Evolutionary conservation across 768 basidiomycete genomes (phyloP).

Genomic region (Lactarius pseudohatsudake): DNA sequence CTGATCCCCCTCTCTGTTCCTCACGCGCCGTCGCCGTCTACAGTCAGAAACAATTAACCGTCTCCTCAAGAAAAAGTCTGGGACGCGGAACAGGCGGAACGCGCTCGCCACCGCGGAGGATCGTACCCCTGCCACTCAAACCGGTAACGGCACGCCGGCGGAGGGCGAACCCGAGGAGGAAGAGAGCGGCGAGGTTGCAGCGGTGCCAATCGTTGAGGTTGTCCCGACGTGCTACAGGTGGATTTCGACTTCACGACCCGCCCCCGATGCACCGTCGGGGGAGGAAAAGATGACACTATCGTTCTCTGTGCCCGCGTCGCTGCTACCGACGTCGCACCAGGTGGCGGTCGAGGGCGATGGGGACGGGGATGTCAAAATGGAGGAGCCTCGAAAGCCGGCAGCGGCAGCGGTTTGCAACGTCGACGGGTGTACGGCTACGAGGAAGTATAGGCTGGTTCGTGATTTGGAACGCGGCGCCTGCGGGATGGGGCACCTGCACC

Average conservation of each 20-base stretch:
- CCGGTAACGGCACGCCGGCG: conserved; percentile 32
- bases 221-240: conserved; percentile 67
- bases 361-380: conserved; percentile 25
- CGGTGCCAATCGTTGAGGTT: conserved; percentile 28
- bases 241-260: conserved; percentile 55
- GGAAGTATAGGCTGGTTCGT: conserved; percentile 66
- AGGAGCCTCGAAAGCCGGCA: neutral
- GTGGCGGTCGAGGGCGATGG: neutral
- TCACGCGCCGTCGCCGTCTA: neutral
- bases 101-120: conserved; percentile 49
- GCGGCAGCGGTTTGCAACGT: conserved; percentile 48
- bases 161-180: conserved; percentile 44
- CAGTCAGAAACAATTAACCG: conserved; percentile 89
- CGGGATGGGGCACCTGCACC: conserved; percentile 63
- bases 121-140: conserved; percentile 39
- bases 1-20: neutral
- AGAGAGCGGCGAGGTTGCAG: conserved; percentile 42
- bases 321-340: conserved; percentile 30
- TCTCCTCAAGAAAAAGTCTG: conserved; percentile 80
- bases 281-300: conserved; percentile 43
- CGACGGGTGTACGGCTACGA: conserved; percentile 50
- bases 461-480: conserved; percentile 66
- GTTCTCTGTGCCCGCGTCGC: conserved; percentile 53
- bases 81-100: conserved; percentile 61
- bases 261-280: conserved; percentile 4